These are phyloP conservation scores for Cystobasidium slooffiae DNA, from an alignment of 1,284 basidiomycete genomes.

Conservation along the genomic window DNA sequence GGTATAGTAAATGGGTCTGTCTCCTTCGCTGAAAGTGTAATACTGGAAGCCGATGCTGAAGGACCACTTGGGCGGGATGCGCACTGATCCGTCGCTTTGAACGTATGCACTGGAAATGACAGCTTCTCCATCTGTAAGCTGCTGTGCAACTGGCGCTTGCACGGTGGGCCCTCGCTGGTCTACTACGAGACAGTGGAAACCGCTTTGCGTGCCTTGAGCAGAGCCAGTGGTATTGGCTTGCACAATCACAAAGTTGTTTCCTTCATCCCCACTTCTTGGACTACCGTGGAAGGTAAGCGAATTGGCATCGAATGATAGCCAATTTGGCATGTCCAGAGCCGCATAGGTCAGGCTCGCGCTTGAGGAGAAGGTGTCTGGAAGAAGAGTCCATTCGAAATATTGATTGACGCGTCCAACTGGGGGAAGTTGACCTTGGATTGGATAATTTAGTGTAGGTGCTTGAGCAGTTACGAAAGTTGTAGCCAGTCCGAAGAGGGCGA, in stretches of 20 bases:
- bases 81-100: constrained; percentile 65
- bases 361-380: constrained; percentile 64
- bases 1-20: constrained; percentile 66
- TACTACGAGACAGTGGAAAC: constrained; percentile 69
- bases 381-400: constrained; percentile 68
- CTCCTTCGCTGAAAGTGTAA: constrained; percentile 65
- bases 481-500: constrained; percentile 27
- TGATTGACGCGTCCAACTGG: constrained; percentile 61
- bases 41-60: constrained; percentile 84
- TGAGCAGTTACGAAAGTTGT: constrained; percentile 32
- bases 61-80: constrained; percentile 82
- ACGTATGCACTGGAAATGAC: constrained; percentile 58
- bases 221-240: constrained; percentile 60
- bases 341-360: constrained; percentile 56
- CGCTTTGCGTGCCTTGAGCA: constrained; percentile 55
- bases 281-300: constrained; percentile 65
- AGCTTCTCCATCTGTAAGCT: constrained; percentile 67
- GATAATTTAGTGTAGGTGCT: constrained; percentile 56
- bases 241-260: constrained; percentile 64
- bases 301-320: constrained; percentile 68
- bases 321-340: constrained; percentile 64
- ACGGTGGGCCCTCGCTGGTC: constrained; percentile 62
- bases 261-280: constrained; percentile 65
- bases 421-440: constrained; percentile 58
- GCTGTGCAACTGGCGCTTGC: constrained; percentile 64